Base-by-base conservation (phyloP, 1,139 yeast genomes). In the Protomyces inouyei region DNA sequence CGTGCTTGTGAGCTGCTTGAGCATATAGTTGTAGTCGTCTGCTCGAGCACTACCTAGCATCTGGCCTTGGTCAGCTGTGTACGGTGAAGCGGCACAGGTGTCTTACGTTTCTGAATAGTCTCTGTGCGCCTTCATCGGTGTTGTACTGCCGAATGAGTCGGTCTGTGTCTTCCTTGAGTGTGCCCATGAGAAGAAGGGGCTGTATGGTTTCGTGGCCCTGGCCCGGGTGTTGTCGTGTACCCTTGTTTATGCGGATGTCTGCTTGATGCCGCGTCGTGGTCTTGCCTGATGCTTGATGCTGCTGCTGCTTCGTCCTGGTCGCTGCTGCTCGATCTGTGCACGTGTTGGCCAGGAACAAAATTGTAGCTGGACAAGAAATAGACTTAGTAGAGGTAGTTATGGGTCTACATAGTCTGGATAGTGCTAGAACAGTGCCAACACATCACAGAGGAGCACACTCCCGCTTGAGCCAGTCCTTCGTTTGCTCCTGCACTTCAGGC, bases 401-500 rank as follows among this genome's bases (percentile, higher is more conserved):
- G 8, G 32, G 9, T 28, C 32, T 21, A 21, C 3, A 21, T 21
- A 2, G 23, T 21, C 23, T 21, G 23, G 23, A 21, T 4, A 28
- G 32, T 28, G 32, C 32, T 4, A 4, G 32, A 6, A 28, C 32
- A 28, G 32, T 5, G 32, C 32, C 8, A 3, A 28, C 8, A 28
- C 8, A 28, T 28, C 32, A 55, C 28, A 61, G 51, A 3, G 65
- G 65, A 4, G 45, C 18, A 28, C 64, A 57, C 21, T 57, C 64
- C 8, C 52, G 40, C 43, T 53, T 25, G n/a, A 64, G 53, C 66
- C 66, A 64, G 12, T 23, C 25, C 18, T 5, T 45, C 5, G 57
- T 57, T n/a, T 36, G 23, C 10, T 40, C 59, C 10, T 25, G 36
- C 40, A 64, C 57, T 14, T 38, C 18, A 5, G 79, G 78, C 35